A percentile compares a stretch with the other conserved stretches of the same genome.
Conservation (phyloP, 2,329 filamentous ascomycete genomes). For the Cladophialophora immunda region DNA sequence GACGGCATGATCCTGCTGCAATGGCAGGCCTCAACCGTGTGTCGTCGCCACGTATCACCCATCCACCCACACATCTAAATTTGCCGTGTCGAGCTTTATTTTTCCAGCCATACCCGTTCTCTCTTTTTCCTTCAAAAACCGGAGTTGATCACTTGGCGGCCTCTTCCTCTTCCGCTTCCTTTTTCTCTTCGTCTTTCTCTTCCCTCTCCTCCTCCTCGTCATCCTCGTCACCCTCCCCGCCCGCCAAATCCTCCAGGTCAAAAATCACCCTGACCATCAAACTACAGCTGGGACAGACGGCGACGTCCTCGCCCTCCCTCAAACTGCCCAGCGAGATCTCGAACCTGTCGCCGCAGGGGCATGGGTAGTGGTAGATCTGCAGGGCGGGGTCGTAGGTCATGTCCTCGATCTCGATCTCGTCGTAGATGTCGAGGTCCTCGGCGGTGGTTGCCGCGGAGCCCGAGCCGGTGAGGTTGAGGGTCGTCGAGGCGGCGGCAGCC, state of each 20-base stretch:
- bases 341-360: conserved; percentile 96
- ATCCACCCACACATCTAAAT: too few relatives aligned
- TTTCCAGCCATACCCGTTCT: too few relatives aligned
- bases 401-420: conserved; percentile 98
- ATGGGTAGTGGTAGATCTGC: conserved; percentile 94
- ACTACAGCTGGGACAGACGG: conserved; percentile 96
- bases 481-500: conserved; percentile 24
- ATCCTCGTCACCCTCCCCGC: conserved; percentile 59
- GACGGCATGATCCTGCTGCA: too few relatives aligned
- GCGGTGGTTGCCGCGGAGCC: conserved; percentile 8
- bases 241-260: conserved; percentile 70
- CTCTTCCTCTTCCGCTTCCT: too few relatives aligned
- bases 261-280: conserved; percentile 96
- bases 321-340: conserved; percentile 87
- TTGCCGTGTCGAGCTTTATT: too few relatives aligned
- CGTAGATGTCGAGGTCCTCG: conserved; percentile 80
- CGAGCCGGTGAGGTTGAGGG: conserved; percentile 10
- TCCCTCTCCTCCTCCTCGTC: conserved; percentile 19
- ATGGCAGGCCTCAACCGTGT: too few relatives aligned
- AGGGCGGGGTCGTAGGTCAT: conserved; percentile 87
- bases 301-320: conserved; percentile 88
- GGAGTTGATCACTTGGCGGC: too few relatives aligned
- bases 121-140: too few relatives aligned
- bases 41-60: too few relatives aligned
- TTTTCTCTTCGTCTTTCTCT: conserved; percentile 2